Percentiles rank a stretch among this genome's conserved stretches.
These are phyloP conservation scores for Lophium mytilinum DNA, from an alignment of 495 filamentous ascomycete species.

Conservation along the genomic window DNA sequence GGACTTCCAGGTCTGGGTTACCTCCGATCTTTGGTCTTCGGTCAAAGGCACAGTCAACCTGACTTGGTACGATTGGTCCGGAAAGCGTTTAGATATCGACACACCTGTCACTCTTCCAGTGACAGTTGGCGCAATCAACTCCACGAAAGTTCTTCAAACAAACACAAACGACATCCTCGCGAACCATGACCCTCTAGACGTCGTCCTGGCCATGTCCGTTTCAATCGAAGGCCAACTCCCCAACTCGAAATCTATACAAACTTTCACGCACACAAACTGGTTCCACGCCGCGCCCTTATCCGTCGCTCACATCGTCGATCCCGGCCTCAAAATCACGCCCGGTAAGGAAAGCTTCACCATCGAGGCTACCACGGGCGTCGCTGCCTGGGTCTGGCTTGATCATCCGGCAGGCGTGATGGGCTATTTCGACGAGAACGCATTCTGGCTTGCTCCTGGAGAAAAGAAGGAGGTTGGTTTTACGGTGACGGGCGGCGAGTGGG, in stretches of 20 bases:
- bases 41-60: conserved; percentile 19
- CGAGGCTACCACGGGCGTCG: conserved; percentile 48
- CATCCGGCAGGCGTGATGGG: conserved; percentile 49
- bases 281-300: conserved; percentile 48
- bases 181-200: conserved; percentile 36
- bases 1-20: conserved; percentile 52
- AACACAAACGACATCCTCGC: conserved; percentile 33
- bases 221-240: conserved; percentile 46
- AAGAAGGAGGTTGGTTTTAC: conserved; percentile 42
- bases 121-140: conserved; percentile 53
- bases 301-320: conserved; percentile 48
- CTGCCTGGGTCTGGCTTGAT: conserved; percentile 62
- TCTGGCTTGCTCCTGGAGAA: conserved; percentile 49
- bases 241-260: conserved; percentile 41
- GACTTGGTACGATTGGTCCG: conserved; percentile 31
- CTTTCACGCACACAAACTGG: conserved; percentile 49
- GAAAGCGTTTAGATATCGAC: conserved; percentile 21
- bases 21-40: conserved; percentile 45
- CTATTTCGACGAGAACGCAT: conserved; percentile 55
- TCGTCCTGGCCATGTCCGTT: conserved; percentile 49
- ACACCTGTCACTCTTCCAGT: conserved; percentile 24
- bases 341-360: conserved; percentile 44
- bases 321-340: conserved; percentile 42
- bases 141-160: conserved; percentile 44
- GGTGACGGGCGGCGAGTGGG: conserved; percentile 44